These are phyloP conservation scores for Ceratobasidium sp. DNA, from an alignment of 1,284 basidiomycete species.

Conservation along the genomic window DNA sequence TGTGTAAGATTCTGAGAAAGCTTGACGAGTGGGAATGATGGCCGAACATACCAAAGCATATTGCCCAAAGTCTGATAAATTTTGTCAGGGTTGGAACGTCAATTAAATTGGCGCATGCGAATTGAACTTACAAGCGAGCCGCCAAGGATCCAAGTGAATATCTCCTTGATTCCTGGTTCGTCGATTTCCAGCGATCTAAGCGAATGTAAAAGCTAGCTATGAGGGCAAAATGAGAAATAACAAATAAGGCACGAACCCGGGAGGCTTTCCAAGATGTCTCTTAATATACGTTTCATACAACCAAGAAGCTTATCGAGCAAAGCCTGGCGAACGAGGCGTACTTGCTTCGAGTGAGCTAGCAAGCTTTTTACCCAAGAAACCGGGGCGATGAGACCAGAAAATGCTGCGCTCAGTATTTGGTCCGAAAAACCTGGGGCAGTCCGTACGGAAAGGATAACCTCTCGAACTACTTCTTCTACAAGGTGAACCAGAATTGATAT, in stretches of 20 bases:
- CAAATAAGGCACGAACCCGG: neutral
- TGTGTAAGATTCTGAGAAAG: neutral
- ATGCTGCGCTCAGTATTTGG: neutral
- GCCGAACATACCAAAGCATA: neutral
- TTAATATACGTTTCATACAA: neutral
- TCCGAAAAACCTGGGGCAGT: neutral
- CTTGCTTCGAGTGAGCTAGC: neutral
- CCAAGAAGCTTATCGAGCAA: neutral
- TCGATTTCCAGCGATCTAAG: neutral
- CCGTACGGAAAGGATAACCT: conserved; percentile 9
- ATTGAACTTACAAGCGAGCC: neutral
- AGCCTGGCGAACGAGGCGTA: neutral
- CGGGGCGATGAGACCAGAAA: conserved; percentile 27
- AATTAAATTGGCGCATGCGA: neutral
- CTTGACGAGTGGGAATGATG: neutral
- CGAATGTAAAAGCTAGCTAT: neutral
- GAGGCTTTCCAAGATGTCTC: neutral
- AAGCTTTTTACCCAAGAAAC: conserved; percentile 7
- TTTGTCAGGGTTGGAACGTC: neutral
- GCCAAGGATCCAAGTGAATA: neutral
- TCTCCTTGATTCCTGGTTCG: neutral
- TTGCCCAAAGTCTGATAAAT: neutral
- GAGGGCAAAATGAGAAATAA: neutral
- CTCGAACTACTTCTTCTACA: neutral
- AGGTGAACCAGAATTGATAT: conserved; percentile 1